These are phyloP conservation scores for Colletotrichum navitas DNA, from an alignment of 2,329 filamentous ascomycete genomes.

Conservation along the genomic window DNA sequence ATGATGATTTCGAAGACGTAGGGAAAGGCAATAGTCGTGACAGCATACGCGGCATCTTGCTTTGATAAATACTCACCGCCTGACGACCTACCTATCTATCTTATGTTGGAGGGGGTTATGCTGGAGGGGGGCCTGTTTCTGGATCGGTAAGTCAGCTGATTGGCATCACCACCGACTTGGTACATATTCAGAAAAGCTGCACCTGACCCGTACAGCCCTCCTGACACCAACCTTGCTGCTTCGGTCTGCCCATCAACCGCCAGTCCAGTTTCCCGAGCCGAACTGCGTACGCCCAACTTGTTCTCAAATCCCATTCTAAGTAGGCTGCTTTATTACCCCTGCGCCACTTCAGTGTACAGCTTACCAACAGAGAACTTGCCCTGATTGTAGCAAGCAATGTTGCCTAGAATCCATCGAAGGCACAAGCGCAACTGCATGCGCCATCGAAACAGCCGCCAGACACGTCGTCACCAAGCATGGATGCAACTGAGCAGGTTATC, in stretches of 20 bases:
- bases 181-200: constrained; percentile 19
- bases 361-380: too few species aligned
- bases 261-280: neutral
- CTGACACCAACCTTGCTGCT: constrained; percentile 22
- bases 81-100: neutral
- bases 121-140: neutral
- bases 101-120: neutral
- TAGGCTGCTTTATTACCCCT: neutral
- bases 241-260: neutral
- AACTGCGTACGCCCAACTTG: neutral
- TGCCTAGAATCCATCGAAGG: neutral
- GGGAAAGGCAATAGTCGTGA: neutral
- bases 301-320: neutral
- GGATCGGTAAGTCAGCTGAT: constrained; percentile 22
- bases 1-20: neutral
- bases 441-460: neutral
- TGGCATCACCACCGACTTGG: neutral
- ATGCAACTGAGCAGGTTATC: neutral
- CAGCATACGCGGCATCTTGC: neutral
- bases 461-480: neutral
- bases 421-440: neutral
- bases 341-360: neutral
- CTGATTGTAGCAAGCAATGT: neutral
- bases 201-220: constrained; percentile 42
- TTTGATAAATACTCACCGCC: neutral